These are phyloP conservation scores for Mycena vitilis DNA, from an alignment of 768 basidiomycete species.

Conservation along the genomic window DNA sequence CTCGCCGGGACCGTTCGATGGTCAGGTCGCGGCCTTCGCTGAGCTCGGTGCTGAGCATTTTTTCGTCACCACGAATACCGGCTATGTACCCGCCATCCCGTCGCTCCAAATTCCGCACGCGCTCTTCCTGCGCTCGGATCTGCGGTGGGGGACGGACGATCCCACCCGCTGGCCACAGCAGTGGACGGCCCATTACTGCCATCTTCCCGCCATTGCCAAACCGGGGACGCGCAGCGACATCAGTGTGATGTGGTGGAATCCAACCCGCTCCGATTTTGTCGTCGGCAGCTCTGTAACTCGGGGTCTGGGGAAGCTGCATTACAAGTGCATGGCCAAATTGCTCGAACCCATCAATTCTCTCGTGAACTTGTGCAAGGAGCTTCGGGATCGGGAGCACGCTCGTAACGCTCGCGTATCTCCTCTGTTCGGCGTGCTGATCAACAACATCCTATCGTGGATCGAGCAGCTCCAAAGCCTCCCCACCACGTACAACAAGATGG, in stretches of 20 bases:
- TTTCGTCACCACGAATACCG: slow-evolving; percentile 9
- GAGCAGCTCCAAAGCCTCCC: slow-evolving; percentile 14
- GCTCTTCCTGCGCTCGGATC: background rate
- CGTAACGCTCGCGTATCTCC: background rate
- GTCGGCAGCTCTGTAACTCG: slow-evolving; percentile 7
- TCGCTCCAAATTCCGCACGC: background rate
- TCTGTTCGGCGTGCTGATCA: background rate
- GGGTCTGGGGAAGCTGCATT: background rate
- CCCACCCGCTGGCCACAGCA: slow-evolving; percentile 18
- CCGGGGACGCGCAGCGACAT: background rate
- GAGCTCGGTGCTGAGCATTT: background rate
- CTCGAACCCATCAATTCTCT: background rate
- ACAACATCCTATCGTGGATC: background rate
- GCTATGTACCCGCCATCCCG: slow-evolving; percentile 2
- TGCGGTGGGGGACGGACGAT: slow-evolving; percentile 14
- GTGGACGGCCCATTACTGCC: background rate
- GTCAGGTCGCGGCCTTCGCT: background rate
- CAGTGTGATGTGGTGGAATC: slow-evolving; percentile 13
- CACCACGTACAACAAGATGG: slow-evolving; percentile 3
- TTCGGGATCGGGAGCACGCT: background rate
- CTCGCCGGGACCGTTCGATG: slow-evolving; percentile 7
- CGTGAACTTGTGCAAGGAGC: background rate
- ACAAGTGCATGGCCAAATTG: background rate
- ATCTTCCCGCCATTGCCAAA: background rate
- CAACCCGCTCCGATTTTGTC: slow-evolving; percentile 3